Evolutionary conservation across 106 monocot species (phyloP), one percentile per base, ranked within the genome.

Genomic region (Allium cepa): DNA sequence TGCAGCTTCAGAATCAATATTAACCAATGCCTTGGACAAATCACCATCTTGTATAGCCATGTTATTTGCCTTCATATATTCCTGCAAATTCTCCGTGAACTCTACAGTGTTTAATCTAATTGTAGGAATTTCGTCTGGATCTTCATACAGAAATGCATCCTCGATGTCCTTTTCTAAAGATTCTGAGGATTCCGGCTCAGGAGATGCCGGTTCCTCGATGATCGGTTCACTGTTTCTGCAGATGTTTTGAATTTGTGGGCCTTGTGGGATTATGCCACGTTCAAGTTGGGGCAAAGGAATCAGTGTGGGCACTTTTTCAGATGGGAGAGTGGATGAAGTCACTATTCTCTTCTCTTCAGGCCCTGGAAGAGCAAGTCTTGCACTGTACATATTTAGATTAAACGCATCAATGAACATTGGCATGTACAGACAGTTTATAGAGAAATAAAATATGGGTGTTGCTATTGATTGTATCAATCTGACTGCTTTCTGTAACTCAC

Each of bases 341-440:
- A 73, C 74, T 47, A 84, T 47, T 70, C 74, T 49, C 82, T 72
- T 82, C 55, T 84, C 88, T 46, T 89, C 82, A 58, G 77, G 81
- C 56, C 79, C 84, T 53, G 88, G 88, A 77, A 89, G 75, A 26
- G 88, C 77, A 61, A 89, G 79, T 71, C 84, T 82, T 36, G 88
- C 84, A 69, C 88, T 89, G 69, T 50, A 89, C 36, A 36, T 36
- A 52, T 36, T 68, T 10, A 52, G n/a, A 28, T 67, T 50, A 3
- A 28, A 46, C 47, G 48, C 48, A 64, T 64, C 9, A 59, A 18
- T 59, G 59, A 59, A 15, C 15, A 53, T 6, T 53, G 53, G 2
- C 5, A 53, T 36, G 36, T 36, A 36, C 36, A 36, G 36, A 36
- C 36, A 36, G 36, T 36, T 36, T 36, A 36, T 4, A 36, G 36